Base-by-base conservation (phyloP, 2,329 filamentous ascomycete species). In the Cercospora sp. region DNA sequence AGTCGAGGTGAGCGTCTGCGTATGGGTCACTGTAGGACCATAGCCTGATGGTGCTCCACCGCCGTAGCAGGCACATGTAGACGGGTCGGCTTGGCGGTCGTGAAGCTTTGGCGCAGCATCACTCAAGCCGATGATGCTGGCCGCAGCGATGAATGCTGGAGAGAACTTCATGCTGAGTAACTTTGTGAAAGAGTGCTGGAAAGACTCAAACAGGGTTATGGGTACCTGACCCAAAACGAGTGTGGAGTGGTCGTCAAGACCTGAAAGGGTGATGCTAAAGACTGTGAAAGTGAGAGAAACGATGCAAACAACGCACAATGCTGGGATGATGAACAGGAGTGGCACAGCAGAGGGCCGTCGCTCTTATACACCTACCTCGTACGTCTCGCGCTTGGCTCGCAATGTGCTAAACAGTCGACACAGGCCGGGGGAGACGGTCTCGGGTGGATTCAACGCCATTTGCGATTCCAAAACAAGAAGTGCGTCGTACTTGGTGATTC, bases 71-170 rank as follows among this genome's bases (percentile, higher is more conserved):
- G 69, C 66, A 42, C 69, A 70, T 7, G 71, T 70, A 16, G 61
- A 66, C 28, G 85, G 85, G 55, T 74, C 79, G 67, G 75, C 80
- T 60, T 69, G 65, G 64, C 70, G 67, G 48, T 64, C 76, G 86
- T 80, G 73, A 80, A 83, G 71, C 85, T 84, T 77, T 87, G 85
- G 68, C 20, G 60, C 64, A 73, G 80, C 85, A 62, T 82, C 78
- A 72, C 83, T 84, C 70, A 81, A 77, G 68, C 82, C 80, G 70
- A 80, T 71, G 55, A 86, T 75, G 74, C 80, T 79, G 72, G 82
- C 81, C 65, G 83, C 70, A 71, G 81, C 79, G 71, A 83, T 72
- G 67, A 80, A 77, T 69, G 82, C 74, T 63, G 79, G 75, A 73
- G 79, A 68, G 69, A 71, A 73, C 73, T 76, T 77, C 76, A 78